Evolutionary conservation across 1,139 yeast species (phyloP).

Genomic region (Saccharomyces hybrid): DNA sequence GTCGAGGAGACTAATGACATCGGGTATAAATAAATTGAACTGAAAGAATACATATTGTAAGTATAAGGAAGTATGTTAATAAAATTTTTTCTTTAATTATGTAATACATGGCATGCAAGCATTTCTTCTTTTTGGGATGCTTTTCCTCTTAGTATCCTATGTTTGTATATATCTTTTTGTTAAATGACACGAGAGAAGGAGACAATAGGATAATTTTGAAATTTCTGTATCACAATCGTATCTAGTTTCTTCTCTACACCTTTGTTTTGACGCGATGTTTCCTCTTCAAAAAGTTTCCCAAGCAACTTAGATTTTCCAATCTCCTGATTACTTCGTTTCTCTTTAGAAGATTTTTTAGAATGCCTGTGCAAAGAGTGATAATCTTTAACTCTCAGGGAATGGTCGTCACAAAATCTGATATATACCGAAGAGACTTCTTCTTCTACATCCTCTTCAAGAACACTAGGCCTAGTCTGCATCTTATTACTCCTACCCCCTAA

Average conservation of each 20-base stretch:
- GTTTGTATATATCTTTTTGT: background rate
- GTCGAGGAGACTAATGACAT: slow-evolving; percentile 25
- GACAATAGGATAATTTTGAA: background rate
- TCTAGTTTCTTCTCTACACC: background rate
- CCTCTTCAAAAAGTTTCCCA: background rate
- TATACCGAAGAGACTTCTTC: slow-evolving; percentile 1
- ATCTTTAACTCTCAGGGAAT: slow-evolving; percentile 5
- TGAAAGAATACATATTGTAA: background rate
- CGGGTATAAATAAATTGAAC: slow-evolving; percentile 8
- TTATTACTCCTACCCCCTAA: slow-evolving; percentile 2
- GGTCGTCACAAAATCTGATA: slow-evolving; percentile 4
- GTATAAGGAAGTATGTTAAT: background rate
- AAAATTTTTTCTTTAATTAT: background rate
- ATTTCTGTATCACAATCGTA: background rate
- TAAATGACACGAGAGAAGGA: background rate
- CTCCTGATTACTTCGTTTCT: background rate
- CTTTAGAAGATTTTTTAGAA: background rate
- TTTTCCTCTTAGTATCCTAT: background rate
- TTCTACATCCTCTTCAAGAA: background rate
- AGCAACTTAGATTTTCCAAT: background rate
- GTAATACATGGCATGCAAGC: background rate
- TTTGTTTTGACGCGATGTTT: background rate
- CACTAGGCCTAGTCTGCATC: background rate
- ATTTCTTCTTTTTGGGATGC: background rate
- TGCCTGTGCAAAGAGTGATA: slow-evolving; percentile 1